These are phyloP conservation scores for Dioscorea cayenensis DNA, from an alignment of 116 monocot species.

Conservation along the genomic window DNA sequence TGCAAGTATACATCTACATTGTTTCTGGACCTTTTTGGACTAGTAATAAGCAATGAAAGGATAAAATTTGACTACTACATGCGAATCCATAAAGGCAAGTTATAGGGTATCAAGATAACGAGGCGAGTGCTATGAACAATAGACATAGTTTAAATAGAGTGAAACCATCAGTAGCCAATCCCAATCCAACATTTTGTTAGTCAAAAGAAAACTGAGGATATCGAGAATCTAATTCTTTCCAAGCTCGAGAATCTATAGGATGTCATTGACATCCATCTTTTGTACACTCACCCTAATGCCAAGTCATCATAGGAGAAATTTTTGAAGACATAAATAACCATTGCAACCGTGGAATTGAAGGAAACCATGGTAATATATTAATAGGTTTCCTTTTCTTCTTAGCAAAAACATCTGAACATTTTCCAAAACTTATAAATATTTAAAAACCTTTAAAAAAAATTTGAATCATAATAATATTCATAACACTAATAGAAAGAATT, in stretches of 20 bases:
- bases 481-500: no score
- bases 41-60: constrained; percentile 5
- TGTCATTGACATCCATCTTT: constrained; percentile 5
- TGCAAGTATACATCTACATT: constrained; percentile 22
- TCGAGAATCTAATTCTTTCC: constrained; percentile 7
- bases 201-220: neutral
- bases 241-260: constrained; percentile 4
- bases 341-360: constrained; percentile 3
- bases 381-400: neutral
- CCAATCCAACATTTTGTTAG: constrained; percentile 11
- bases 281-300: constrained; percentile 2
- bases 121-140: constrained; percentile 10
- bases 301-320: neutral
- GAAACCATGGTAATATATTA: constrained; percentile 7
- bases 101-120: constrained; percentile 6
- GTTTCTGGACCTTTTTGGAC: neutral
- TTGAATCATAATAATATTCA: no score
- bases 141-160: constrained; percentile 9
- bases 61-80: constrained; percentile 3
- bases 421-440: no score
- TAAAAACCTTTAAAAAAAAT: no score
- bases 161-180: constrained; percentile 15
- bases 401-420: neutral
- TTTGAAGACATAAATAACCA: constrained; percentile 4
- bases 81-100: constrained; percentile 3